Evolutionary conservation across 495 filamentous ascomycete genomes (phyloP), one percentile per base, ranked within the genome.

Genomic region (Penicillium tannophilum): DNA sequence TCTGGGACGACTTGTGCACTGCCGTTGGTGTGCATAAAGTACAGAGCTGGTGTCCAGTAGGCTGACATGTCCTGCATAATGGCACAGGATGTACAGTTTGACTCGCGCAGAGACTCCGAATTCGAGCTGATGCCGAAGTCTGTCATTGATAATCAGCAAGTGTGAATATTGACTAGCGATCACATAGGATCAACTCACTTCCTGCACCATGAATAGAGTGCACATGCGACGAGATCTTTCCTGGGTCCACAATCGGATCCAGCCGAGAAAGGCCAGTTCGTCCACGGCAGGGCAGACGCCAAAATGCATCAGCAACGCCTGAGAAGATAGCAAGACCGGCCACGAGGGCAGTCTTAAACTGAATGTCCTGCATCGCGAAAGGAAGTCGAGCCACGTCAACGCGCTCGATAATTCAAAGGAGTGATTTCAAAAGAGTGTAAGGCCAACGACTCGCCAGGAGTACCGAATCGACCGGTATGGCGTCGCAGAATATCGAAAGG

Each of bases 201-300:
- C 75, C 77, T 45, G 74, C 77, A 45, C 84, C 84, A 63, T 84
- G 80, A 58, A 86, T 65, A 1, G 67, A 59, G 61, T 86, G 84
- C 7, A 74, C 74, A 63, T 86, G 84, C 35, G 68, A 66, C 3
- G 79, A 72, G 14, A 77, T 60, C 44, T 69, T 42, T 16, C 79
- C 82, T 9, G 76, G 75, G 42, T 76, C 68, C 30, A 85, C 74
- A 54, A 86, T 56, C 24, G 84, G 84, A 62, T 86, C 84, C 33
- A 86, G 68, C 28, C 82, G 78, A 48, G 76, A 82, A 66, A 90
- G 59, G 63, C 84, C 90, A 59, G 83, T 78, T 44, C 79, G 79
- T 59, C 84, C 86, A 58, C 79, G 85, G 69, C 92, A 97, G 52
- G 87, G 87, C 79, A 96, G 85, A 73, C 92, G 91, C 91, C 91